Base-by-base conservation (phyloP, 2,329 filamentous ascomycete species). In the Fonsecaea pugnacius region DNA sequence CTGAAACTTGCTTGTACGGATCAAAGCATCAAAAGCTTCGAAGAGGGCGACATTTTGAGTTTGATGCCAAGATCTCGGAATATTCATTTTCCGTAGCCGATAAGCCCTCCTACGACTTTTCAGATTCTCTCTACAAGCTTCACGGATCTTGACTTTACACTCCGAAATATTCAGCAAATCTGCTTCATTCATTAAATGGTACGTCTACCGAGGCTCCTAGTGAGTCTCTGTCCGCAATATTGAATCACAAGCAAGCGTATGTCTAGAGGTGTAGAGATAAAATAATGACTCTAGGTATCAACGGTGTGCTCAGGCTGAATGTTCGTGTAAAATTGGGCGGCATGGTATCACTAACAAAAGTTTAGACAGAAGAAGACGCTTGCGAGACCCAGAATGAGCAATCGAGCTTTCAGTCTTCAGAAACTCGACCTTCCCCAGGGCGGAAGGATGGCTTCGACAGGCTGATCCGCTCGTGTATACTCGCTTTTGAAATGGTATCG, bases 351-450 rank as follows among this genome's bases (percentile, higher is more conserved):
- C 14, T 21, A 12, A 27, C 4, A 21, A 27, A 10, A 12, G 9
- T 18, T 7, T 9, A 24, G 43, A 24, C 3, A 10, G 8, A 46
- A 24, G 2, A 46, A 21, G 18, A 12, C 7, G 18, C 43, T 10
- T 48, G 43, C 18, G 24, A 14, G 14, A 12, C 43, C 24, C 21
- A 24, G 21, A 27, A 4, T 27, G 5, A 43, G 2, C 18, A 8
- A 43, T n/a, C 38, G 7, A 24, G 43, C 8, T 10, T 9, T 48
- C 21, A 9, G 18, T 3, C 1, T 4, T 48, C 21, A 48, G 43
- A 48, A 48, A 48, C 43, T 24, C 43, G 43, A 48, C 21, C 43
- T 48, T 24, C 43, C 43, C 43, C 43, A 48, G 24, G 43, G 43
- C 6, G 43, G 43, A 16, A 48, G 43, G 7, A 48, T 48, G 3